These are phyloP conservation scores for Strigomonas galati DNA, from an alignment of 208 protist genomes.

Conservation along the genomic window DNA sequence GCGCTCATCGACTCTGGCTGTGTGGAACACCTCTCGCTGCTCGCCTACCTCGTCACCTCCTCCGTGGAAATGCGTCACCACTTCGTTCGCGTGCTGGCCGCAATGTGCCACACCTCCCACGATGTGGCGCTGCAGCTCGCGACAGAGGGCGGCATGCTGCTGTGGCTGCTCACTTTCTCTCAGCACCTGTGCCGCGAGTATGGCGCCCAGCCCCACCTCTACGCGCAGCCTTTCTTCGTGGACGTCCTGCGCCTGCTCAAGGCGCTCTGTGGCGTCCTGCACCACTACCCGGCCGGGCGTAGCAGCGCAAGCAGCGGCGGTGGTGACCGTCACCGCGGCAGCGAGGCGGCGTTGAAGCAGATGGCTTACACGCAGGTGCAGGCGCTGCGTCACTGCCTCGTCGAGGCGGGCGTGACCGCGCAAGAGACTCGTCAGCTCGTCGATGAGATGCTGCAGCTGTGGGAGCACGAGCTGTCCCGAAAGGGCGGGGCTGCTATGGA, in stretches of 20 bases:
- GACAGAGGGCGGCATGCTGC: conserved; percentile 42
- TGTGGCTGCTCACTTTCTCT: conserved; percentile 61
- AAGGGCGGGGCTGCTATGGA: background rate
- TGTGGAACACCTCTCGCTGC: conserved; percentile 53
- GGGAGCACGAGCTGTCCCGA: background rate
- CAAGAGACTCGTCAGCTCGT: conserved; percentile 36
- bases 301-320: too few relatives aligned
- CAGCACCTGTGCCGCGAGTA: conserved; percentile 65
- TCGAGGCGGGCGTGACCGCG: conserved; percentile 34
- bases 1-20: conserved; percentile 57
- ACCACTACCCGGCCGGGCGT: too few relatives aligned
- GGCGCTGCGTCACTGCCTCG: conserved; percentile 23
- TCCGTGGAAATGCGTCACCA: conserved; percentile 44
- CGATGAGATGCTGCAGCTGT: conserved; percentile 21
- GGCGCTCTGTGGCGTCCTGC: conserved; percentile 19
- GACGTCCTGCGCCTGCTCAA: conserved; percentile 33
- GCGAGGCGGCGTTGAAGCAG: background rate
- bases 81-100: conserved; percentile 36
- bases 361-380: conserved; percentile 16
- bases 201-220: conserved; percentile 35
- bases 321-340: background rate
- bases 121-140: conserved; percentile 45
- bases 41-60: conserved; percentile 57
- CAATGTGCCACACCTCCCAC: conserved; percentile 47
- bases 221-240: conserved; percentile 61